Percentiles rank a stretch among this genome's conserved stretches.
Conservation (phyloP, 352 stramenopile species). For the Globisporangium polare region DNA sequence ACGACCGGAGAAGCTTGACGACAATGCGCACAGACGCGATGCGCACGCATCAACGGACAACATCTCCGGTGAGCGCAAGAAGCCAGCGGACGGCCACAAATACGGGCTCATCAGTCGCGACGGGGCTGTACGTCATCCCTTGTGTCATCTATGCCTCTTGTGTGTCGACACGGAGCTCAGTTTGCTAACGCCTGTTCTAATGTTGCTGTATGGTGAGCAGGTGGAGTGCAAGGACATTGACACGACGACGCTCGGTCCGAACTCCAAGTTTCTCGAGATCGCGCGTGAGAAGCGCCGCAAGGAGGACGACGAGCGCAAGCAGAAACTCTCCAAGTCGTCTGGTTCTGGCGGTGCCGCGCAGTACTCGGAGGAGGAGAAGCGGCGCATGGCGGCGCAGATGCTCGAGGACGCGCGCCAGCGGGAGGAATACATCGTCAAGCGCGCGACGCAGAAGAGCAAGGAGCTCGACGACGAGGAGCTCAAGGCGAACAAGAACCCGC, state of each 20-base stretch:
- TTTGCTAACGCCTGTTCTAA: neutral
- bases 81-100: slow-evolving; percentile 33
- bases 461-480: slow-evolving; percentile 54
- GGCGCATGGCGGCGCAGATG: slow-evolving; percentile 62
- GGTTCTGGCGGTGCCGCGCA: slow-evolving; percentile 12
- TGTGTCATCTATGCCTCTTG: neutral
- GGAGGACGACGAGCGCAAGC: slow-evolving; percentile 65
- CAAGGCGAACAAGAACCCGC: slow-evolving; percentile 48
- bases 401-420: slow-evolving; percentile 65
- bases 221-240: slow-evolving; percentile 71
- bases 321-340: slow-evolving; percentile 52
- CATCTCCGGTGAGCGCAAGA: slow-evolving; percentile 13
- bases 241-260: slow-evolving; percentile 71
- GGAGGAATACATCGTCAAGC: slow-evolving; percentile 57
- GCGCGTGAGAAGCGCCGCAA: slow-evolving; percentile 61
- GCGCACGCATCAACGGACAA: neutral
- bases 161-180: neutral
- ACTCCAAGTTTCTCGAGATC: slow-evolving; percentile 68
- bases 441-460: slow-evolving; percentile 43
- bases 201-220: slow-evolving; percentile 27
- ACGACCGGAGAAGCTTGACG: slow-evolving; percentile 1
- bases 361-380: slow-evolving; percentile 60
- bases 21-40: neutral
- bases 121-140: slow-evolving; percentile 35
- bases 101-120: slow-evolving; percentile 63